Conservation (phyloP, 2,329 filamentous ascomycete genomes). For the Colletotrichum australisinense region DNA sequence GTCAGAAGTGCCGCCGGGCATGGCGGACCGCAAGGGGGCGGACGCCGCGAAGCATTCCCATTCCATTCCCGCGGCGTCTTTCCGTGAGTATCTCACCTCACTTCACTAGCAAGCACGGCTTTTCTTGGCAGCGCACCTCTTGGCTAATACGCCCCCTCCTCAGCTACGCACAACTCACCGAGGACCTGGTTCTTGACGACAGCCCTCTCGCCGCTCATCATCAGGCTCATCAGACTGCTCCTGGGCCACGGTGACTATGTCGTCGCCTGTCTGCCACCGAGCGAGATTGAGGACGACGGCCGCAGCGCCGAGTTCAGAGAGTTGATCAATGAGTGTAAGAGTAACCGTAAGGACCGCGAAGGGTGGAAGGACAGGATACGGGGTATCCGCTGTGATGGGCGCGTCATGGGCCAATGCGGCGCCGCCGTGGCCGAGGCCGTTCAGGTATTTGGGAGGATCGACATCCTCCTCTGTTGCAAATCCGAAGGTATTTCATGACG, state of each 20-base stretch:
- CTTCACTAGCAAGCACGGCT: constrained; percentile 41
- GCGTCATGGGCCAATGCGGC: constrained; percentile 77
- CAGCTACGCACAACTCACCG: constrained; percentile 77
- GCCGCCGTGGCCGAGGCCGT: constrained; percentile 90
- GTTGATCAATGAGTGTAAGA: constrained; percentile 78
- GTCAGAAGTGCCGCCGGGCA: constrained; percentile 15
- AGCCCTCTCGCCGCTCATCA: constrained; percentile 84
- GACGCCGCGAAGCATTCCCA: constrained; percentile 38
- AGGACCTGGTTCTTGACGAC: constrained; percentile 95
- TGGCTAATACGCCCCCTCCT: constrained; percentile 31
- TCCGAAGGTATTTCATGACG: constrained; percentile 76
- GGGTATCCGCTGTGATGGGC: constrained; percentile 72
- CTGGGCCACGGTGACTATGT: constrained; percentile 94
- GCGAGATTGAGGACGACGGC: constrained; percentile 81
- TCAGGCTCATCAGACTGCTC: constrained; percentile 83
- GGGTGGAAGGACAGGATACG: constrained; percentile 85
- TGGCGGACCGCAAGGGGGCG: constrained; percentile 34
- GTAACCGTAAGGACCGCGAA: constrained; percentile 71
- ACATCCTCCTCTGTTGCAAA: constrained; percentile 90
- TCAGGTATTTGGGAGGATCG: constrained; percentile 84
- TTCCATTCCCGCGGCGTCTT: constrained; percentile 60
- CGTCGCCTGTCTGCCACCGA: constrained; percentile 82
- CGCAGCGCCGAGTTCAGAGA: constrained; percentile 83
- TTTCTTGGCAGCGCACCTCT: background rate
- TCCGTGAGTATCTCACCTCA: constrained; percentile 56